These are phyloP conservation scores for Hanseniaspora thailandica DNA, from an alignment of 805 yeast genomes.

Conservation along the genomic window DNA sequence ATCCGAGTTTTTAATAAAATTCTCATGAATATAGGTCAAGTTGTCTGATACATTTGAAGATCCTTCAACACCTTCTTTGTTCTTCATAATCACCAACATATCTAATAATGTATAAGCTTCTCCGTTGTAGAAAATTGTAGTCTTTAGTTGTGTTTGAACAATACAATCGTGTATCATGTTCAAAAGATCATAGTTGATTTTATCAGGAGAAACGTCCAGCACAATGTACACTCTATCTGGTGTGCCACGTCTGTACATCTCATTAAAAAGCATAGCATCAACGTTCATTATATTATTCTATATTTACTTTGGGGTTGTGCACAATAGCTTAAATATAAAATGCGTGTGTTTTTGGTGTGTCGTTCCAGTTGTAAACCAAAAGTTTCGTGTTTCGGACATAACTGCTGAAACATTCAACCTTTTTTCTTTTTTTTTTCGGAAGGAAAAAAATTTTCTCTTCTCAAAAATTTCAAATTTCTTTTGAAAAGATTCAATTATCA, in stretches of 20 bases:
- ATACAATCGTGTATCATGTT: background rate
- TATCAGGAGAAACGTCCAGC: background rate
- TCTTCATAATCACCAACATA: background rate
- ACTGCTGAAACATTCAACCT: background rate
- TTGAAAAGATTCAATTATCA: too few relatives aligned
- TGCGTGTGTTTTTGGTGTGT: background rate
- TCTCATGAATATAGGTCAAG: background rate
- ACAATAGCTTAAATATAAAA: too few relatives aligned
- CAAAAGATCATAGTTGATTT: background rate
- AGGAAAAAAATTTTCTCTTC: background rate
- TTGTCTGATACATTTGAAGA: background rate
- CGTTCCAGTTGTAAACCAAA: background rate
- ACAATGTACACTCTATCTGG: background rate
- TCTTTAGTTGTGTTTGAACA: background rate
- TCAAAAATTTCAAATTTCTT: background rate
- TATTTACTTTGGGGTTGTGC: too few relatives aligned
- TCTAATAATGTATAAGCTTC: background rate
- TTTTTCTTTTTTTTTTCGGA: background rate
- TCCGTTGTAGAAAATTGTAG: background rate
- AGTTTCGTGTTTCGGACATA: background rate
- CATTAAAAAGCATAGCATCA: background rate
- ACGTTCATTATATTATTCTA: background rate
- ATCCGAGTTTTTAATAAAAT: background rate
- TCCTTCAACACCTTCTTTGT: background rate
- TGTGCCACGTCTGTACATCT: background rate